Evolutionary conservation across 2,329 filamentous ascomycete species (phyloP).

Genomic region (Fusarium sp.): DNA sequence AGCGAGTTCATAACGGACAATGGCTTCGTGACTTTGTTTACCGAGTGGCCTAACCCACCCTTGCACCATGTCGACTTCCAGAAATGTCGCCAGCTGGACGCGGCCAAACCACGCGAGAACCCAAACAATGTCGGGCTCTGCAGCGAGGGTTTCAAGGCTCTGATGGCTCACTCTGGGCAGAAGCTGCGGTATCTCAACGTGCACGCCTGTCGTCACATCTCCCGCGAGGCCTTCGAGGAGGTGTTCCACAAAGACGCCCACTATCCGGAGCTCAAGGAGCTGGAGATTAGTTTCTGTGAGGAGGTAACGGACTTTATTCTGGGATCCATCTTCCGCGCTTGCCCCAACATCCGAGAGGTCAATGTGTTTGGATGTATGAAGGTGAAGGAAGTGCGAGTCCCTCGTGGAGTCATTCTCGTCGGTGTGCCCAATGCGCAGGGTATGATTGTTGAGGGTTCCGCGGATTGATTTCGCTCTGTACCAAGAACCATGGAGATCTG

Average conservation of each 20-base stretch:
- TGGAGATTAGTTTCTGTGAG: constrained; percentile 86
- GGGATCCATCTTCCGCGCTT: constrained; percentile 74
- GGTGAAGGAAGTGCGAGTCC: constrained; percentile 68
- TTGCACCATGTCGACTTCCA: constrained; percentile 82
- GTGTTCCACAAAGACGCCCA: constrained; percentile 74
- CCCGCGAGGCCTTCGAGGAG: constrained; percentile 78
- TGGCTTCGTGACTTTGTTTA: constrained; percentile 82
- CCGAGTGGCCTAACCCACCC: constrained; percentile 80
- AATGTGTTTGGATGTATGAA: constrained; percentile 79
- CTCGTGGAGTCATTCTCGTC: constrained; percentile 69
- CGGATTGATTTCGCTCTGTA: constrained; percentile 20
- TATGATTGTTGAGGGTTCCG: constrained; percentile 70
- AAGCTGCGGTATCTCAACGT: constrained; percentile 80
- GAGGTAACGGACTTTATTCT: constrained; percentile 77
- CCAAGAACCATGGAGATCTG: constrained; percentile 9
- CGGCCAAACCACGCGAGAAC: constrained; percentile 76
- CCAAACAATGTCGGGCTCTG: constrained; percentile 80
- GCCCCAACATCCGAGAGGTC: constrained; percentile 72
- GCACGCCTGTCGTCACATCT: constrained; percentile 88
- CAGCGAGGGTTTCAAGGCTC: constrained; percentile 80
- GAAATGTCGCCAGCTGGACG: constrained; percentile 83
- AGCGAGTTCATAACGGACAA: constrained; percentile 83
- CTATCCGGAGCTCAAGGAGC: constrained; percentile 78
- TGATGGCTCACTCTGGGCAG: constrained; percentile 87
- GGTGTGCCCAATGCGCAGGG: constrained; percentile 73